These are phyloP conservation scores for Aspergillus haitiensis DNA, from an alignment of 495 filamentous ascomycete species.

Conservation along the genomic window DNA sequence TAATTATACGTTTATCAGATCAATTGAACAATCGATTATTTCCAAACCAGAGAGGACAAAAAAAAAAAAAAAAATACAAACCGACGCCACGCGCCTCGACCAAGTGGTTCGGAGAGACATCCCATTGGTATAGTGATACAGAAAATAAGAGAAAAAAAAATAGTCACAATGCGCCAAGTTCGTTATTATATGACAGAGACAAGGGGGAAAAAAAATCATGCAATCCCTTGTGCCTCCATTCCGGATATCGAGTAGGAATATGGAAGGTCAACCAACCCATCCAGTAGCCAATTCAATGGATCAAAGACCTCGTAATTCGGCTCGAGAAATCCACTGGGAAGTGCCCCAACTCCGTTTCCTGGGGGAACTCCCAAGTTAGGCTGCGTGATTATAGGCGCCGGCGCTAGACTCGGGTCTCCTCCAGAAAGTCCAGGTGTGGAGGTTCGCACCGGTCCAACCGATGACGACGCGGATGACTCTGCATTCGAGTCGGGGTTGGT, in stretches of 20 bases:
- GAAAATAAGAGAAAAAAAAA: not conserved
- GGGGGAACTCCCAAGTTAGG: conserved; percentile 36
- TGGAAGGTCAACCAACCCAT: conserved; percentile 79
- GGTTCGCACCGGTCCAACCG: conserved; percentile 35
- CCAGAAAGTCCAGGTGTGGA: conserved; percentile 41
- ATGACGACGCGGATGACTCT: conserved; percentile 69
- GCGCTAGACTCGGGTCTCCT: conserved; percentile 50
- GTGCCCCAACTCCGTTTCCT: conserved; percentile 40
- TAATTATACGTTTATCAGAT: not conserved
- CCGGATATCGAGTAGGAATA: conserved; percentile 52
- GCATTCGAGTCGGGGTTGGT: conserved; percentile 80
- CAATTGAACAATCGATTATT: not conserved
- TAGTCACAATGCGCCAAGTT: conserved; percentile 3
- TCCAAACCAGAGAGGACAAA: not conserved
- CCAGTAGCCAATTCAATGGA: conserved; percentile 86
- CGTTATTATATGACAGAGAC: not conserved
- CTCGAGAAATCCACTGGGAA: conserved; percentile 58
- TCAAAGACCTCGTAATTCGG: conserved; percentile 82
- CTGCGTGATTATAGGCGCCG: conserved; percentile 40
- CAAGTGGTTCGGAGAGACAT: conserved; percentile 6
- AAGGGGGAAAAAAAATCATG: conserved; percentile 25
- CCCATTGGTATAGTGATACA: conserved; percentile 24
- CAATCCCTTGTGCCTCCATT: conserved; percentile 43
- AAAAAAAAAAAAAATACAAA: not conserved
- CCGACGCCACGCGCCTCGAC: conserved; percentile 14